These are phyloP conservation scores for Ambrosiella cleistominuta DNA, from an alignment of 2,329 filamentous ascomycete species.

Conservation along the genomic window DNA sequence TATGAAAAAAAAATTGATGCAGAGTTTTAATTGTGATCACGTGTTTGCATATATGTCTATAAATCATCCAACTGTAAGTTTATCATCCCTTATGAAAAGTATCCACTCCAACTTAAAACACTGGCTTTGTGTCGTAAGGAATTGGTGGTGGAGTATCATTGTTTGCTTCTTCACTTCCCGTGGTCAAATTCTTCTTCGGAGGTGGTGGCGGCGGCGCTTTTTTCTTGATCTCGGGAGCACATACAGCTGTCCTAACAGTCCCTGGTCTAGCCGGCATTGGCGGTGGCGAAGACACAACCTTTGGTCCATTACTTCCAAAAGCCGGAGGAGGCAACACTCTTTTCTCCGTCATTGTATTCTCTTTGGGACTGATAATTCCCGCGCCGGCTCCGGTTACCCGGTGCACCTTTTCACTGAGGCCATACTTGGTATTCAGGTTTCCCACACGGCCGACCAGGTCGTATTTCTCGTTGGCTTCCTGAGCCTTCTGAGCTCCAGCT, in stretches of 20 bases:
- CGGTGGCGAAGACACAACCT: background rate
- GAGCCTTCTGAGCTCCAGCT: constrained; percentile 38
- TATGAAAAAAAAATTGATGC: background rate
- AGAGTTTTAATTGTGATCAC: background rate
- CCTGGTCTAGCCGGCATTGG: background rate
- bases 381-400: constrained; percentile 10
- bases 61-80: background rate
- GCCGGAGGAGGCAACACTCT: background rate
- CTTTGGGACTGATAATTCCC: background rate
- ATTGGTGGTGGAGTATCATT: constrained; percentile 30
- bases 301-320: background rate
- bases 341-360: background rate
- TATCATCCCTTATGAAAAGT: too few relatives aligned
- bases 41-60: background rate
- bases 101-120: background rate
- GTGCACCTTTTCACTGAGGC: constrained; percentile 7
- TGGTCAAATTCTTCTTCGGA: constrained; percentile 26
- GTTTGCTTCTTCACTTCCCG: constrained; percentile 6
- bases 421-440: constrained; percentile 13
- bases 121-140: constrained; percentile 33
- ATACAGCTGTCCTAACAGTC: background rate
- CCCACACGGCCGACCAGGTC: constrained; percentile 27
- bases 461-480: constrained; percentile 43
- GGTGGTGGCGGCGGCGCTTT: constrained; percentile 37
- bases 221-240: constrained; percentile 21